phyloP scores from a whole-genome alignment of 1,284 basidiomycete genomes.

The Pseudozyma sp. region DNA sequence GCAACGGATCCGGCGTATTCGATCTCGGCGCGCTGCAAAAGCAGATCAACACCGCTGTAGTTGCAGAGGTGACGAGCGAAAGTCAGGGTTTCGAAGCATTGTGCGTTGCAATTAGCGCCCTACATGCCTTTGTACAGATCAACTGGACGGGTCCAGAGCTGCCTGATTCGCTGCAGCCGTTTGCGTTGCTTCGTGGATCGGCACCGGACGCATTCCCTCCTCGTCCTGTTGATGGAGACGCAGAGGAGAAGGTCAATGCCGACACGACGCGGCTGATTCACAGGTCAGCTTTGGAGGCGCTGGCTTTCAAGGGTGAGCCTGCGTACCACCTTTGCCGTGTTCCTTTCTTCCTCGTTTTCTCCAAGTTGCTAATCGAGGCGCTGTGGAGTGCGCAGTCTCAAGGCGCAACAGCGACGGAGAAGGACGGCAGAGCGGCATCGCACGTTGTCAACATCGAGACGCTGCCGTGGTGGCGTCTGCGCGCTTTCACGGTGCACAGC shows the following conservation, averaged over 20 bases:
- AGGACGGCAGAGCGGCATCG: background rate
- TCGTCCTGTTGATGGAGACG: slow-evolving; percentile 72
- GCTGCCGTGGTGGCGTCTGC: slow-evolving; percentile 78
- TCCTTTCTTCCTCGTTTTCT: slow-evolving; percentile 81
- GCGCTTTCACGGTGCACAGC: slow-evolving; percentile 80
- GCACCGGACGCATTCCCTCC: slow-evolving; percentile 70
- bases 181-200: slow-evolving; percentile 68
- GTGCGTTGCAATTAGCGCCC: slow-evolving; percentile 79
- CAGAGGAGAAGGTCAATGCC: slow-evolving; percentile 52
- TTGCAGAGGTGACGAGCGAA: slow-evolving; percentile 9
- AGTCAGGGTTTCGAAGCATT: slow-evolving; percentile 69
- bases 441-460: slow-evolving; percentile 20
- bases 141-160: slow-evolving; percentile 98
- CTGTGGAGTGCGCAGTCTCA: slow-evolving; percentile 41
- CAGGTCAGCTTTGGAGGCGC: slow-evolving; percentile 76
- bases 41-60: slow-evolving; percentile 14
- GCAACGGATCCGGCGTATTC: slow-evolving; percentile 20
- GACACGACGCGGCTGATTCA: slow-evolving; percentile 72
- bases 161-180: slow-evolving; percentile 66
- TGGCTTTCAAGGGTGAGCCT: slow-evolving; percentile 90
- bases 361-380: slow-evolving; percentile 78
- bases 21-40: slow-evolving; percentile 32
- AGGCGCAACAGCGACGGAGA: too few relatives aligned
- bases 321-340: slow-evolving; percentile 88
- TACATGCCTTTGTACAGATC: slow-evolving; percentile 89